Conservation (phyloP, 2,329 filamentous ascomycete species). For the Diplodia intermedia region DNA sequence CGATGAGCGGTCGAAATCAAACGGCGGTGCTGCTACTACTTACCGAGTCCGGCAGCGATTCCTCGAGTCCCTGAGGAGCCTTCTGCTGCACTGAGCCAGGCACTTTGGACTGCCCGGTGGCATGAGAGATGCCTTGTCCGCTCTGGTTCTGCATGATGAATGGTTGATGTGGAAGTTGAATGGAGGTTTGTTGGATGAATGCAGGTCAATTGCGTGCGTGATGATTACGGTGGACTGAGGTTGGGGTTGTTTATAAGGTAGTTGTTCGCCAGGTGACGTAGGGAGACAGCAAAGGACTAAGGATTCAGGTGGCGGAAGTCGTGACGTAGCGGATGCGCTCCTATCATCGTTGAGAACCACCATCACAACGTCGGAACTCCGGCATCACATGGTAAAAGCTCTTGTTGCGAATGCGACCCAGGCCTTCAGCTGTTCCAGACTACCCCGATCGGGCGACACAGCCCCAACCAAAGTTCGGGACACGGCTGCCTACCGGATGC, state of each 20-base stretch:
- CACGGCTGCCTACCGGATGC: neutral
- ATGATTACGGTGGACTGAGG: neutral
- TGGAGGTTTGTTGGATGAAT: neutral
- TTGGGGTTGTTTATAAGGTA: neutral
- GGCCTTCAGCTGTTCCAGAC: neutral
- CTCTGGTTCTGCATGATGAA: slow-evolving; percentile 40
- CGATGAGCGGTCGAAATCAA: neutral
- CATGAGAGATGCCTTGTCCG: slow-evolving; percentile 53
- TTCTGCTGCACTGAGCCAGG: slow-evolving; percentile 50
- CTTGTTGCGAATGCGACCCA: neutral
- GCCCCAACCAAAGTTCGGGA: neutral
- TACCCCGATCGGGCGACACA: neutral
- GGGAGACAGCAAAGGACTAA: neutral
- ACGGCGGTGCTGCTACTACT: neutral
- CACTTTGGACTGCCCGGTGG: slow-evolving; percentile 49
- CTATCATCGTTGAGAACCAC: neutral
- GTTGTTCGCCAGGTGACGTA: neutral
- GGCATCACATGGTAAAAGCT: neutral
- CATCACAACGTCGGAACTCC: neutral
- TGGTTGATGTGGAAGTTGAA: neutral
- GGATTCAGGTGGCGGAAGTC: neutral
- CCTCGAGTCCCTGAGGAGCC: slow-evolving; percentile 49
- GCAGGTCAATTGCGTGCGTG: neutral
- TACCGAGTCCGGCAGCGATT: slow-evolving; percentile 49
- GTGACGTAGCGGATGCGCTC: neutral